These are phyloP conservation scores for Aspergillus latus DNA, from an alignment of 2,329 filamentous ascomycete genomes.

Conservation along the genomic window DNA sequence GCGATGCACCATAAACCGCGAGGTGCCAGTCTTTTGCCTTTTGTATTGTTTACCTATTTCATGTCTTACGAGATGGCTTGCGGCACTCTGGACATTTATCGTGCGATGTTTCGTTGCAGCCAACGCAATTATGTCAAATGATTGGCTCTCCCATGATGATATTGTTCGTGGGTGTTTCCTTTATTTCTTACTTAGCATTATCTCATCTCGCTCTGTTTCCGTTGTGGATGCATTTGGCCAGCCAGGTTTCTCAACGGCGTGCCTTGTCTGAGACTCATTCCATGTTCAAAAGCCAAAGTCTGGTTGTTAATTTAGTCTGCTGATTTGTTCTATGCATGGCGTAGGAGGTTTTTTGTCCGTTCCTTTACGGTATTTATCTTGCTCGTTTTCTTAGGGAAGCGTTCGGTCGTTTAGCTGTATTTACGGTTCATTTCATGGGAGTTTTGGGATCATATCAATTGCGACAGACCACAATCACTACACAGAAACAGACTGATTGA, in stretches of 20 bases:
- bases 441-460: slow-evolving; percentile 17
- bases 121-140: slow-evolving; percentile 1
- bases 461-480: slow-evolving; percentile 1
- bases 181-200: neutral
- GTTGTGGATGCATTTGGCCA: slow-evolving; percentile 2
- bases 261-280: slow-evolving; percentile 5
- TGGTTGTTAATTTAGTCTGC: slow-evolving; percentile 8
- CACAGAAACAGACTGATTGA: neutral
- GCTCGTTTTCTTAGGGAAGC: slow-evolving; percentile 6
- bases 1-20: slow-evolving; percentile 42
- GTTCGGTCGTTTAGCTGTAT: slow-evolving; percentile 18
- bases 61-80: slow-evolving; percentile 5
- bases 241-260: neutral
- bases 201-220: neutral
- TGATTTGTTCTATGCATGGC: slow-evolving; percentile 18
- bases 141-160: slow-evolving; percentile 9
- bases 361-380: slow-evolving; percentile 7
- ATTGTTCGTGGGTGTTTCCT: slow-evolving; percentile 15
- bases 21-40: slow-evolving; percentile 12
- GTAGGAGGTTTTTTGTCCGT: slow-evolving; percentile 21
- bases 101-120: slow-evolving; percentile 2
- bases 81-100: neutral
- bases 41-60: slow-evolving; percentile 14
- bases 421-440: slow-evolving; percentile 13
- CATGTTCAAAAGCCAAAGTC: slow-evolving; percentile 8